Base-by-base conservation (phyloP, 2,329 filamentous ascomycete genomes). In the Tricladium varicosporioides region DNA sequence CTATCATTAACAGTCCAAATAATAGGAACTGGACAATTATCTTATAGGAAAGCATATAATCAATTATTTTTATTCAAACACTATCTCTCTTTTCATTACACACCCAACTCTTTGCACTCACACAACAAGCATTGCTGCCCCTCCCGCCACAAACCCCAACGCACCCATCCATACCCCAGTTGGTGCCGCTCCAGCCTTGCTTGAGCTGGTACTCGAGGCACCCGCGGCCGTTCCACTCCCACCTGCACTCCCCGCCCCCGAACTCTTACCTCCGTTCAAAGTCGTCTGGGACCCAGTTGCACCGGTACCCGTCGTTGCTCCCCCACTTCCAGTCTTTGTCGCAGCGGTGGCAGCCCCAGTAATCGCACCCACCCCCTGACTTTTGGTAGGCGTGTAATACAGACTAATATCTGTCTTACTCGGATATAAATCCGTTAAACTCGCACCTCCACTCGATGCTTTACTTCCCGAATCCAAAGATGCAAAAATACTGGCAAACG, bases 281-380 rank as follows among this genome's bases (percentile, higher is more conserved):
- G 8, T 44, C 33, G 32, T 47, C 40, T 55, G 47, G n/a, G 22
- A 48, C 11, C 53, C 14, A n/a, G n/a, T n/a, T n/a, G n/a, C n/a
- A 16, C 52, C 51, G 51, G 51, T 48, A 19, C 22, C 48, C 31
- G 10, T 44, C 27, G 43, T 52, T 22, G 27, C 22, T 13, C 32
- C 32, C 7, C 32, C 13, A 36, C 32, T 36, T 36, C 56, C 63
- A 15, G 67, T 71, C 40, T 65, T 67, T 5, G 71, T 74, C 10
- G 74, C 74, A 10, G 63, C 65, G 16, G 72, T 68, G 8, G 73
- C 74, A 43, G 67, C 70, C 11, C 76, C 75, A 31, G 75, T 78
- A 56, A 79, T 76, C 14, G 63, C 53, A 15, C 77, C 76, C 1
- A 72, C 70, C 0, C 75, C 75, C 58, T 76, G 74, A 5, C 58